These are phyloP conservation scores for Cladobotryum protrusum DNA, from an alignment of 2,329 filamentous ascomycete genomes.

Conservation along the genomic window DNA sequence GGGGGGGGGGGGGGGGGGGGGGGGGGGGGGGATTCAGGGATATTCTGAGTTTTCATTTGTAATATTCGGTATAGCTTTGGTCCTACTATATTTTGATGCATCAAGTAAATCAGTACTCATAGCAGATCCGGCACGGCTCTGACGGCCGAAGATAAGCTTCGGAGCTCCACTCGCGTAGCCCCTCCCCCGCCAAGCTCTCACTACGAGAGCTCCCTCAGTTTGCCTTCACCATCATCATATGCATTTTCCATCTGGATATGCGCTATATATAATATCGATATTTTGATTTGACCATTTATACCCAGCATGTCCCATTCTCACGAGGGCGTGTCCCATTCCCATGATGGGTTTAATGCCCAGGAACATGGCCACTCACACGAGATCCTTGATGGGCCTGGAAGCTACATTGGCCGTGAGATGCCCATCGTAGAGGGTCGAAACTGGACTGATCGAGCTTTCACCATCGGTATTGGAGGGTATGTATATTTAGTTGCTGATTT, in stretches of 20 bases:
- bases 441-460: slow-evolving; percentile 87
- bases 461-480: slow-evolving; percentile 95
- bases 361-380: slow-evolving; percentile 95
- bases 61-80: too few relatives aligned
- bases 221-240: not conserved
- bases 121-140: too few relatives aligned
- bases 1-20: too few relatives aligned
- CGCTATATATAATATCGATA: not conserved
- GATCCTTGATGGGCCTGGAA: slow-evolving; percentile 88
- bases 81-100: too few relatives aligned
- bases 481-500: slow-evolving; percentile 18
- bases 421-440: slow-evolving; percentile 82
- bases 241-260: not conserved
- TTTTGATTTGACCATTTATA: too few relatives aligned
- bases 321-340: slow-evolving; percentile 52
- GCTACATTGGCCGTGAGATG: slow-evolving; percentile 85
- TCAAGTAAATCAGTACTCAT: too few relatives aligned
- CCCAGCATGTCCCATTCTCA: slow-evolving; percentile 33
- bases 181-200: slow-evolving; percentile 20
- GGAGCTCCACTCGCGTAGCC: not conserved
- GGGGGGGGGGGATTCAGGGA: too few relatives aligned
- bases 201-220: not conserved
- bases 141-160: not conserved
- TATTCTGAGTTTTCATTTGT: too few relatives aligned
- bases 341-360: slow-evolving; percentile 51